Evolutionary conservation across 192 early-diverging fungal species (phyloP), one percentile per base, ranked within the genome.

Genomic region (Coemansia sp.): DNA sequence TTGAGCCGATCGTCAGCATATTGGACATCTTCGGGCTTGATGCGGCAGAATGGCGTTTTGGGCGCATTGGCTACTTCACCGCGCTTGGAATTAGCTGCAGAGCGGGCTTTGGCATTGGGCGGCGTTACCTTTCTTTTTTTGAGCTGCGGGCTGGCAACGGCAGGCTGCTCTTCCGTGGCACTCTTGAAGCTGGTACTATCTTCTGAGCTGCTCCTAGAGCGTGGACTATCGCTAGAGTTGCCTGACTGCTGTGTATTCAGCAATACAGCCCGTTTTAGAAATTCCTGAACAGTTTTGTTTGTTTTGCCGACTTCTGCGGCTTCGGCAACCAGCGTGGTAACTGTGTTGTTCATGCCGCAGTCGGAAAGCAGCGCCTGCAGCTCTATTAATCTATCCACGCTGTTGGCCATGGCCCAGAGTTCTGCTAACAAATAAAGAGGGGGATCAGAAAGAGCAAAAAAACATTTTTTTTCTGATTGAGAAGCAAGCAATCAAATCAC

Each of bases 1-100:
- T 88, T 90, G 45, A 95, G 74, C 40, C 87, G 69, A 6, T 93
- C 87, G 65, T 91, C 84, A 1, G 79, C 49, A 55, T 93, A 93
- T 14, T 76, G 80, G 1, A 97, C 90, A 56, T 94, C 85, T 51
- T 92, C 88, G 21, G 82, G 81, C 30, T 81, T 80, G 28, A 97
- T 83, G 44, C 94, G 86, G 65, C 88, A 88, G 71, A 97, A 97
- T 4, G 90, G 90, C 30, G 78, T 81, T 46, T 71, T 79, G 38
- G 73, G 71, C 5, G 47, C 56, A n/a, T 64, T 74, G 11, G 18
- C 38, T 0, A 38, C 8, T 44, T 51, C 57, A n/a, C 62, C 62
- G 23, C 57, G 60, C 53, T 51, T 66, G 6, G 45, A 44, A 40
- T 40, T 20, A 15, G 14, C 23, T 6, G 32, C 10, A 34, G 32